These are phyloP conservation scores for Colletotrichum sp. DNA, from an alignment of 2,329 filamentous ascomycete genomes.

Conservation along the genomic window DNA sequence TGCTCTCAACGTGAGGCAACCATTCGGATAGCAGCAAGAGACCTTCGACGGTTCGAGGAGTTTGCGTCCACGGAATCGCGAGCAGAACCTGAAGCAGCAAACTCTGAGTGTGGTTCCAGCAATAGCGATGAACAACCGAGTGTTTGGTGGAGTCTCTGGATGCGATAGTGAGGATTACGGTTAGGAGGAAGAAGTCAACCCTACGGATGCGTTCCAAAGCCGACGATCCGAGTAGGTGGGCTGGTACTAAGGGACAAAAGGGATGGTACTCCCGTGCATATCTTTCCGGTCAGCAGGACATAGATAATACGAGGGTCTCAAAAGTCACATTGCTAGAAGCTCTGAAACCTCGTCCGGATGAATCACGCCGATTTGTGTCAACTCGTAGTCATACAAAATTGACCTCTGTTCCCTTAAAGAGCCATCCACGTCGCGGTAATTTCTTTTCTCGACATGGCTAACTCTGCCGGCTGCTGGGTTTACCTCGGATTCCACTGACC, in stretches of 20 bases:
- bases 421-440: fast-evolving
- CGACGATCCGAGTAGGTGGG: fast-evolving
- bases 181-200: background rate
- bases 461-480: fast-evolving
- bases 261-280: background rate
- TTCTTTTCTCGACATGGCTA: background rate
- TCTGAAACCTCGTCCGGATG: fast-evolving
- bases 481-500: fast-evolving
- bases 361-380: background rate
- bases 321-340: background rate
- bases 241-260: background rate
- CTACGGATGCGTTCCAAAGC: background rate
- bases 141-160: background rate
- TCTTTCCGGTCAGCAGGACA: background rate
- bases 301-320: fast-evolving
- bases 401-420: background rate
- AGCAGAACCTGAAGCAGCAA: background rate
- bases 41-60: background rate
- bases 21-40: background rate
- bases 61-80: fast-evolving
- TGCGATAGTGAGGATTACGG: background rate
- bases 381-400: fast-evolving
- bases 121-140: background rate
- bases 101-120: background rate
- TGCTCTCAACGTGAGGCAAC: background rate